These are phyloP conservation scores for Apiospora pterosperma DNA, from an alignment of 2,329 filamentous ascomycete genomes.

Conservation along the genomic window DNA sequence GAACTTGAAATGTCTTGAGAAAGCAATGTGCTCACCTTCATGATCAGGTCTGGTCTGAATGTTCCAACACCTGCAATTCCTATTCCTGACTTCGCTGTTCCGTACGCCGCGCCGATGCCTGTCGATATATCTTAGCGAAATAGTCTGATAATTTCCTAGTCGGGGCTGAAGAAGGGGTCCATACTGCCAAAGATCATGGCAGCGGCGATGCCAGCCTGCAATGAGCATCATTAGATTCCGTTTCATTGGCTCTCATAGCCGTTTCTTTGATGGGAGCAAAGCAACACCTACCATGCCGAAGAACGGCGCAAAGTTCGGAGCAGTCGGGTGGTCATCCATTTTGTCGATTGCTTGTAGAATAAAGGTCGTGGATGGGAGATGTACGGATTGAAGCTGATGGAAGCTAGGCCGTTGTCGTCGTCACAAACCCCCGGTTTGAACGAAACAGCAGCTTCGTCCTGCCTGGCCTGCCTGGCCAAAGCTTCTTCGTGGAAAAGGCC, in stretches of 20 bases:
- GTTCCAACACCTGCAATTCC: constrained; percentile 83
- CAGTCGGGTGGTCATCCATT: constrained; percentile 26
- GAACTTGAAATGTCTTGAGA: neutral
- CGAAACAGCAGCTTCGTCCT: constrained; percentile 1
- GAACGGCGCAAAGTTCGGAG: constrained; percentile 83
- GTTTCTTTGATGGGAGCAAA: constrained; percentile 1
- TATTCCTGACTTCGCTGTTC: constrained; percentile 84
- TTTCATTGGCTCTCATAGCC: constrained; percentile 8
- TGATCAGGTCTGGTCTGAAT: constrained; percentile 82
- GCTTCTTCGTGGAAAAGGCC: neutral
- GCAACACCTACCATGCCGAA: constrained; percentile 72
- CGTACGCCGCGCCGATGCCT: constrained; percentile 75
- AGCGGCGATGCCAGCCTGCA: constrained; percentile 70
- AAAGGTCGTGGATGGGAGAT: neutral
- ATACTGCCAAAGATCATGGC: constrained; percentile 84
- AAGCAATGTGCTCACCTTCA: constrained; percentile 63
- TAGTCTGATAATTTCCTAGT: constrained; percentile 9
- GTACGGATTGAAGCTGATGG: constrained; percentile 1
- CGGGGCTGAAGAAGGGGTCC: constrained; percentile 25
- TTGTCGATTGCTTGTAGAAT: neutral
- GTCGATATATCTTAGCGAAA: constrained; percentile 17
- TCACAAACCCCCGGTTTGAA: neutral
- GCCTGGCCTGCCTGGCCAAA: neutral
- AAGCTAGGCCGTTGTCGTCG: neutral
- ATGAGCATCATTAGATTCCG: constrained; percentile 5